These are phyloP conservation scores for Starmerella stigmatis DNA, from an alignment of 805 yeast species.

Conservation along the genomic window DNA sequence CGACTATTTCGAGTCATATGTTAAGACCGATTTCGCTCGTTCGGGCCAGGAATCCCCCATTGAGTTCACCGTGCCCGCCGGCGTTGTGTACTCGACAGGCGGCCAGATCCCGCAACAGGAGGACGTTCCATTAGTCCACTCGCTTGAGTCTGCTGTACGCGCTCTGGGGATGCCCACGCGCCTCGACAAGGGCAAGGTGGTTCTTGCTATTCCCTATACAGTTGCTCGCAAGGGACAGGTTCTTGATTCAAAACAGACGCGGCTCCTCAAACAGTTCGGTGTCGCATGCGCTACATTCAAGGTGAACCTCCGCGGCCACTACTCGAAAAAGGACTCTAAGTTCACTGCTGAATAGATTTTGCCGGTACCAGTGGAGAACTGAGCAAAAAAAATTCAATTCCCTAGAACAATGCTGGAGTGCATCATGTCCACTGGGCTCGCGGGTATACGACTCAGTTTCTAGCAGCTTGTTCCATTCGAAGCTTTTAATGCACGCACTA, in stretches of 20 bases:
- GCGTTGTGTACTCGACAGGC: conserved; percentile 87
- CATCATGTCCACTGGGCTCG: too few species aligned
- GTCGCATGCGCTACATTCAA: conserved; percentile 86
- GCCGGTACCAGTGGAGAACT: too few species aligned
- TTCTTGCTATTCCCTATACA: conserved; percentile 59
- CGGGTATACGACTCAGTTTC: too few species aligned
- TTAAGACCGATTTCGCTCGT: conserved; percentile 75
- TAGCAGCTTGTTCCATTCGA: too few species aligned
- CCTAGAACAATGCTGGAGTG: too few species aligned
- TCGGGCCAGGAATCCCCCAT: conserved; percentile 80
- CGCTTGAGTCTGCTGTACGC: conserved; percentile 87
- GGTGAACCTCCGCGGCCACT: conserved; percentile 68
- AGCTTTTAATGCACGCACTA: too few species aligned
- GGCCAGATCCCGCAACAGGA: conserved; percentile 85
- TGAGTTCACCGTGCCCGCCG: conserved; percentile 76
- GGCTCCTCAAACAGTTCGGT: conserved; percentile 89
- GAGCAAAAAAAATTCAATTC: too few species aligned
- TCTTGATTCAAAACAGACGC: conserved; percentile 81
- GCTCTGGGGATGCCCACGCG: conserved; percentile 84
- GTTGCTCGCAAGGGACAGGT: conserved; percentile 74
- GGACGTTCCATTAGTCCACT: conserved; percentile 93
- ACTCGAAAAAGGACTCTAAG: conserved; percentile 39
- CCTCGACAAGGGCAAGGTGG: conserved; percentile 79
- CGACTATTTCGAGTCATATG: conserved; percentile 72
- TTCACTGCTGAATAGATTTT: background rate